Evolutionary conservation across 164 flowering plant species (phyloP).

Genomic region (Hamamelis virginiana): DNA sequence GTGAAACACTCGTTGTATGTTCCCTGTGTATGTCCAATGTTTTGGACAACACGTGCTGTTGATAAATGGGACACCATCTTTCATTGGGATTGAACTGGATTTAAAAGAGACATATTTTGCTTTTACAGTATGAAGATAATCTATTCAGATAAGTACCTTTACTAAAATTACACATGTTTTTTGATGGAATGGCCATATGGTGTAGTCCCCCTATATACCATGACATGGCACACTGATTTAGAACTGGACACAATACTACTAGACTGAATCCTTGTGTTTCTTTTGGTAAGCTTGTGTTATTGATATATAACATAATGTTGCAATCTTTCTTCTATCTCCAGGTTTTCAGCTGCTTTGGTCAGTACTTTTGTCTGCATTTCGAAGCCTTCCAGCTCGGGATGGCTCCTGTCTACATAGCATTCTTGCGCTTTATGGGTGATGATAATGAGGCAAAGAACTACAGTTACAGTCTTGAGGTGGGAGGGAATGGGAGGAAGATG

Average conservation of each 20-base stretch:
- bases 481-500: constrained; percentile 55
- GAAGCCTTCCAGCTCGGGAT: constrained; percentile 63
- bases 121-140: not conserved
- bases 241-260: not conserved
- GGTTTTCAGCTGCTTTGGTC: constrained; percentile 72
- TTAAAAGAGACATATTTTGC: not conserved
- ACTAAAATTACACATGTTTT: not conserved
- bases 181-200: not conserved
- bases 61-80: not conserved
- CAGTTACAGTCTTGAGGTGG: constrained; percentile 60
- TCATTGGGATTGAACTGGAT: not conserved
- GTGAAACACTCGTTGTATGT: too few species aligned
- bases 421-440: constrained; percentile 65
- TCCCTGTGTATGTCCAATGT: not conserved
- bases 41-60: not conserved
- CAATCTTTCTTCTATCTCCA: constrained; percentile 7
- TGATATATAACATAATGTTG: not conserved
- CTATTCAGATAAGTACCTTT: not conserved
- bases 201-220: not conserved
- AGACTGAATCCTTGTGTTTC: not conserved
- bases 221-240: not conserved
- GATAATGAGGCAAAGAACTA: constrained; percentile 58
- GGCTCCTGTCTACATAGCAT: constrained; percentile 60
- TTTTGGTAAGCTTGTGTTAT: not conserved
- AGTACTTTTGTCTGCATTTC: constrained; percentile 64